A percentile compares a stretch with the other conserved stretches of the same genome.
phyloP scores from a whole-genome alignment of 2,329 filamentous ascomycete genomes.

The Exophiala viscosa region DNA sequence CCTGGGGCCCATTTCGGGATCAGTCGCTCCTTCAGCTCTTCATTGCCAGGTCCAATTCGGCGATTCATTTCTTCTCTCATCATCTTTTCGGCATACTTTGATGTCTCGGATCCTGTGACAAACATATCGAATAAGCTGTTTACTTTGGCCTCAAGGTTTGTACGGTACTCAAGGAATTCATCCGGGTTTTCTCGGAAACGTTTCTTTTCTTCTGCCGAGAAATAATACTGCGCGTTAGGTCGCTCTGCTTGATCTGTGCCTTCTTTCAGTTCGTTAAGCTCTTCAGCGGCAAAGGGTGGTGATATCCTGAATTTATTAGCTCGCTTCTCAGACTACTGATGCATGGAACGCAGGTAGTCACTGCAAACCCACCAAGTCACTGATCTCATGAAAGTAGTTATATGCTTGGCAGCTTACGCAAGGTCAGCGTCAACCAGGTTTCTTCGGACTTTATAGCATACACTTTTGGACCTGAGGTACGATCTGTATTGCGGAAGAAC shows the following conservation, averaged over 20 bases:
- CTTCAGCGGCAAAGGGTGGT: too few species aligned
- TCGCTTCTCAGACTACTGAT: too few species aligned
- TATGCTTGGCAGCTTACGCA: slow-evolving; percentile 10
- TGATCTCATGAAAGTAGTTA: background rate
- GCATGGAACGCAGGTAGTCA: too few species aligned
- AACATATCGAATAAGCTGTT: slow-evolving; percentile 45
- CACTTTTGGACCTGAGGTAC: slow-evolving; percentile 38
- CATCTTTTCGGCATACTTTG: slow-evolving; percentile 27
- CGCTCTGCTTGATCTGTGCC: too few species aligned
- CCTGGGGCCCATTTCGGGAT: slow-evolving; percentile 33
- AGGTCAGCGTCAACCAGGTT: slow-evolving; percentile 29
- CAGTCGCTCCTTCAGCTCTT: slow-evolving; percentile 39
- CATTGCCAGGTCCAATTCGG: slow-evolving; percentile 35
- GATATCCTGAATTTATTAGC: too few species aligned
- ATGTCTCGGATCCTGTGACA: slow-evolving; percentile 5
- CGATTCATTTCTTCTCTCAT: slow-evolving; percentile 35
- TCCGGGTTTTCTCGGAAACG: slow-evolving; percentile 9
- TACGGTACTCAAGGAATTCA: too few species aligned
- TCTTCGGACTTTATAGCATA: slow-evolving; percentile 24
- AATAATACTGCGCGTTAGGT: too few species aligned
- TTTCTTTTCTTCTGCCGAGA: slow-evolving; percentile 3
- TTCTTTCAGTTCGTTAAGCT: too few species aligned
- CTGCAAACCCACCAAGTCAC: too few species aligned
- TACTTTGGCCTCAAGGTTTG: background rate
- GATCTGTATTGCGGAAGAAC: slow-evolving; percentile 28